These are phyloP conservation scores for Acer yangbiense DNA, from an alignment of 345 rosid species.

Conservation along the genomic window DNA sequence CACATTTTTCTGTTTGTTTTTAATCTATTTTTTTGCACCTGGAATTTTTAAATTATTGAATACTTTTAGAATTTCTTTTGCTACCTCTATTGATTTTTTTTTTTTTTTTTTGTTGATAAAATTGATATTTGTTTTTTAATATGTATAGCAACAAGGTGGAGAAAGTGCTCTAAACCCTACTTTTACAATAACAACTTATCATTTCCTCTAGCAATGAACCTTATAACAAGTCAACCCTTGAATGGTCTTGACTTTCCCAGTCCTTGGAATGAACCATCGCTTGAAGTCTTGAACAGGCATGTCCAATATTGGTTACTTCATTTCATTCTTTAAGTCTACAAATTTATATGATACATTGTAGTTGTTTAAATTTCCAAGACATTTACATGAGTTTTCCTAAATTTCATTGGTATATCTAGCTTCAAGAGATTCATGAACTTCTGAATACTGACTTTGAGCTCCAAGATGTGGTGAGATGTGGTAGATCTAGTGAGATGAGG, in stretches of 20 bases:
- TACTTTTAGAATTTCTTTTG: neutral
- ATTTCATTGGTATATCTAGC: neutral
- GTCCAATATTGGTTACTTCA: neutral
- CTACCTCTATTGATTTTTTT: neutral
- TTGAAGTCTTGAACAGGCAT: conserved; percentile 23
- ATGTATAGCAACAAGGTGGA: conserved; percentile 16
- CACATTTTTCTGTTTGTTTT: too few species aligned
- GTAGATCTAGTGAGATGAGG: too few species aligned
- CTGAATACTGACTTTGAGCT: neutral
- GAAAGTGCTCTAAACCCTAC: neutral
- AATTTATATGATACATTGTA: neutral
- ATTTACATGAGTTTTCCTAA: neutral
- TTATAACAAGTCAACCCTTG: conserved; percentile 2
- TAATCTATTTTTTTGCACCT: too few species aligned
- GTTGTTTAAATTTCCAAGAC: neutral
- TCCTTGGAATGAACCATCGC: conserved; percentile 14
- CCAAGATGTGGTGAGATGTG: too few species aligned
- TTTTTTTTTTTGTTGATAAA: too few species aligned
- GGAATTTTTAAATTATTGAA: too few species aligned
- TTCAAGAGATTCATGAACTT: neutral
- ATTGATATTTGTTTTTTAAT: neutral
- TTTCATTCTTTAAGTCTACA: neutral
- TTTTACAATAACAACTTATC: neutral
- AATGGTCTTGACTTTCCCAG: conserved; percentile 3
- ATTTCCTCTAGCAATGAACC: neutral